Evolutionary conservation across 371 early-diverging fungal genomes (phyloP).

Genomic region (Lichtheimia ramosa): DNA sequence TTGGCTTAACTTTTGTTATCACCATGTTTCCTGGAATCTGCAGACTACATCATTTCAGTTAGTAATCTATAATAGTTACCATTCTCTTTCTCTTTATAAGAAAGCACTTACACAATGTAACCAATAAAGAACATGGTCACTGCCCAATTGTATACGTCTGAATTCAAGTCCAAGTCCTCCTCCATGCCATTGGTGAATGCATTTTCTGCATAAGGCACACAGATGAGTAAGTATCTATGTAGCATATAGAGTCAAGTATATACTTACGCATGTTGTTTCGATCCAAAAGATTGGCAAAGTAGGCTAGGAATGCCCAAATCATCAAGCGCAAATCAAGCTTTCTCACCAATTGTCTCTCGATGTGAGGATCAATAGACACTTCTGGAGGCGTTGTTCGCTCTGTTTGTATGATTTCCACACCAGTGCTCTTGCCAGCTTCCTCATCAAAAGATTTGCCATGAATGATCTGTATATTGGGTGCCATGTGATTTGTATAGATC

Average conservation of each 20-base stretch:
- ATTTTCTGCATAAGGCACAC: constrained; percentile 18
- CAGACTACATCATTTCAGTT: constrained; percentile 13
- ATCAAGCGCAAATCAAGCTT: constrained; percentile 69
- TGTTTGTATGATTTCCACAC: no score
- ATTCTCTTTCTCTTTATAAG: no score
- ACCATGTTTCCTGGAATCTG: constrained; percentile 51
- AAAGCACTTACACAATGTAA: constrained; percentile 58
- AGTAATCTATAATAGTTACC: no score
- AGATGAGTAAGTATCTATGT: background rate
- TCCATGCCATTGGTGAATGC: constrained; percentile 53
- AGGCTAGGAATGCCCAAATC: constrained; percentile 66
- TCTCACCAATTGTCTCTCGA: constrained; percentile 49
- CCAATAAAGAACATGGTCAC: constrained; percentile 73
- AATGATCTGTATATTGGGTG: background rate
- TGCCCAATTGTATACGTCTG: constrained; percentile 57
- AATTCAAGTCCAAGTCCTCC: constrained; percentile 43
- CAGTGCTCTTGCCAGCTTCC: constrained; percentile 1
- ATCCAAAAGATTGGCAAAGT: constrained; percentile 73
- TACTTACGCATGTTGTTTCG: constrained; percentile 72
- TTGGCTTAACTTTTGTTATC: constrained; percentile 51
- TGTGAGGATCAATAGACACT: constrained; percentile 3
- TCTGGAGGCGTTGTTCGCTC: background rate
- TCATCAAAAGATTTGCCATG: background rate
- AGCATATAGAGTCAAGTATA: no score
- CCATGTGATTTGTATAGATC: no score